Base-by-base conservation (phyloP, 2,329 filamentous ascomycete genomes). In the Leptodontidium sp. region DNA sequence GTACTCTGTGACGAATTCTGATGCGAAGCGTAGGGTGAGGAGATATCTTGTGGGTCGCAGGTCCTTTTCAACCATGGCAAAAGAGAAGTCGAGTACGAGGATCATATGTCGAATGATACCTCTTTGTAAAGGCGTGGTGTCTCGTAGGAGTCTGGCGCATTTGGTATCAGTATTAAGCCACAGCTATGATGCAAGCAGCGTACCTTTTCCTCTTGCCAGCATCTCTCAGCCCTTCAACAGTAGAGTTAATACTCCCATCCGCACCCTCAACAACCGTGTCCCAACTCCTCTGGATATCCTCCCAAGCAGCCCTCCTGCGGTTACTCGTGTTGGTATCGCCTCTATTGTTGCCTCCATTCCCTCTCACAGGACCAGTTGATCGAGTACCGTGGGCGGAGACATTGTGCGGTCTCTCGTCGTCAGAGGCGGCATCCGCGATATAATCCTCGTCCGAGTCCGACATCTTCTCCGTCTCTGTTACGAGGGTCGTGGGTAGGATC, bases 81-180 rank as follows among this genome's bases (percentile, higher is more conserved):
- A 91, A 26, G 93, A 97, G 81, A 98, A 91, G 80, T 99, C 96
- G 43, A 99, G 83, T 49, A 98, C 90, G 26, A 99, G 85, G 67
- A 98, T 90, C 61, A 98, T 83, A 81, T 99, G 95, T n/a, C 96
- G 91, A 80, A 99, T 99, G 76, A 99, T 99, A 71, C 96, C 96
- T 75, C 96, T 89, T 81, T 99, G 96, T 65, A 99, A 84, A 14
- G 96, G 96, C 59, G 95, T 98, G 35, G 96, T 98, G 79, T 99
- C 96, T 80, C 93, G 92, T 70, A 97, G 85, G 70, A 98, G 83
- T 75, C 94, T 93, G 57, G 26, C 62, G 4, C 24, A 24, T 15
- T 26, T 9, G 52, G 32, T 15, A 17, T 61, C 17, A 71, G 61
- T 52, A 55, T 40, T 26, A 45, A 63, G 35, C 7, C 5, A 40